Evolutionary conservation across 768 basidiomycete species (phyloP), one percentile per base, ranked within the genome.

Genomic region (Neoboletus subvelutipes): DNA sequence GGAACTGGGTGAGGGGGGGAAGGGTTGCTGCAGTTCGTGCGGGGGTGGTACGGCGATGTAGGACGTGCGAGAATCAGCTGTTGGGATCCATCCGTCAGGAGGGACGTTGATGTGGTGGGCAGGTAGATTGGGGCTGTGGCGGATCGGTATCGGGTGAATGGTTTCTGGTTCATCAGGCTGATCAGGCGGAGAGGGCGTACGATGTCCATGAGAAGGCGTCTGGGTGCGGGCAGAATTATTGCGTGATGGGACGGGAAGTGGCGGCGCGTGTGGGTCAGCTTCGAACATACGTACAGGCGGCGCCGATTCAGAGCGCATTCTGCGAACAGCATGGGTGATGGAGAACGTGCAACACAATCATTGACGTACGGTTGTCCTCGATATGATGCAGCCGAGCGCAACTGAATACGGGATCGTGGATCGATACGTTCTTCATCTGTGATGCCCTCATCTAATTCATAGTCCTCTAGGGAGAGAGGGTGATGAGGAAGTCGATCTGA

Each of bases 1-100:
- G 3, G 66, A 45, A 29, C 50, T 50, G 8, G 67, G 67, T 15
- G 67, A 59, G 0, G 58, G 10, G 13, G 60, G 55, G 12, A 60
- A 22, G 15, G 54, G 66, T 5, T 52, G 61, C 18, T 58, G 62
- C 15, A 64, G 39, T 48, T 40, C 57, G 45, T 64, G 55, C 6
- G 72, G 71, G 8, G 64, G 52, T 41, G 65, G 71, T 18, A 72
- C 31, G 11, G 15, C 41, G 9, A 69, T 66, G 36, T 60, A 59
- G 5, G 65, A 61, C 2, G 69, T 61, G 22, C 60, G 68, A 45
- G 72, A 62, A 55, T 71, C 70, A 6, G 61, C 56, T 20, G 45
- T 60, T 18, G 71, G 72, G 34, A 74, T 73, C 65, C 67, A 74
- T 34, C 56, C 63, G 22, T 73, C 72, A 1, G 56, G 57, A 37